phyloP scores from a whole-genome alignment of 352 stramenopile species.

The Globisporangium spinosum region DNA sequence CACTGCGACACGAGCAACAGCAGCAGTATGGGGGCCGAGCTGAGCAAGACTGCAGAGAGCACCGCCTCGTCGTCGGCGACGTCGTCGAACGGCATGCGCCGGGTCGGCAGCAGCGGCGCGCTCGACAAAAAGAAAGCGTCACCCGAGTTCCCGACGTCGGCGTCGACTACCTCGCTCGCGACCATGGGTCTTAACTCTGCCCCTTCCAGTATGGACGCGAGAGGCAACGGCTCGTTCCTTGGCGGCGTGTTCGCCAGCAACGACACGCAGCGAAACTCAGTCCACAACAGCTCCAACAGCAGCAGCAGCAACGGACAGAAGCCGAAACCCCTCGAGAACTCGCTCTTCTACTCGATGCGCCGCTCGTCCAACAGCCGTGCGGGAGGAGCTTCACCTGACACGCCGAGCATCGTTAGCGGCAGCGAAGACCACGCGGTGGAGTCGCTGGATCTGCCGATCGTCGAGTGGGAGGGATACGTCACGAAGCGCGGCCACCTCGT shows the following conservation, averaged over 20 bases:
- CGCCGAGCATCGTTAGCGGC: constrained; percentile 1
- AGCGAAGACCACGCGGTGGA: constrained; percentile 62
- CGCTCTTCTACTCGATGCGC: constrained; percentile 56
- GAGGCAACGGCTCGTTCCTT: constrained; percentile 19
- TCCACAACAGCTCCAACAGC: constrained; percentile 34
- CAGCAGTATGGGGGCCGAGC: constrained; percentile 56
- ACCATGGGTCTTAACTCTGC: constrained; percentile 29
- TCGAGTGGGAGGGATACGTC: constrained; percentile 90
- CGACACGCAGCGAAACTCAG: constrained; percentile 21
- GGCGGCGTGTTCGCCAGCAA: constrained; percentile 1
- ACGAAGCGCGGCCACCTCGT: constrained; percentile 86
- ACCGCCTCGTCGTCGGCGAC: constrained; percentile 23
- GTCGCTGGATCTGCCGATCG: constrained; percentile 80
- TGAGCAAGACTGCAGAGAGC: constrained; percentile 42
- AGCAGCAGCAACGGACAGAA: constrained; percentile 41
- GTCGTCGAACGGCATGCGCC: constrained; percentile 39
- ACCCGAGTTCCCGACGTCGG: constrained; percentile 37
- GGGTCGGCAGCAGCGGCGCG: constrained; percentile 64
- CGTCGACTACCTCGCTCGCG: constrained; percentile 55
- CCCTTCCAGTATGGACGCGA: background rate
- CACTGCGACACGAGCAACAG: constrained; percentile 1
- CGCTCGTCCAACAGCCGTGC: constrained; percentile 42
- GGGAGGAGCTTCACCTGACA: constrained; percentile 12
- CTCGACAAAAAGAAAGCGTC: constrained; percentile 40
- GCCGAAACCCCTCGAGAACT: constrained; percentile 35